Evolutionary conservation across 192 early-diverging fungal genomes (phyloP).

Genomic region (Anaeromyces robustus): DNA sequence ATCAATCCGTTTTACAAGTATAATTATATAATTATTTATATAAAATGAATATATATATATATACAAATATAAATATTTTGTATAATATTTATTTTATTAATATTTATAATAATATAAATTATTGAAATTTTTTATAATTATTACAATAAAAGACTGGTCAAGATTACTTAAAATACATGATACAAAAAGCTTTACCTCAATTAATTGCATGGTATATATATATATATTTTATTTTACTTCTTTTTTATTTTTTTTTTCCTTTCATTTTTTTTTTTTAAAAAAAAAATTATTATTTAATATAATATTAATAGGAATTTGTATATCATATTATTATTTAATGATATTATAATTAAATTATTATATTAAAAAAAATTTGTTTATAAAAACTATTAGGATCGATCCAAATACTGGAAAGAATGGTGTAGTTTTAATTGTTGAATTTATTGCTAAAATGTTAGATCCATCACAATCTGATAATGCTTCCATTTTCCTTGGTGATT

Average conservation of each 20-base stretch:
- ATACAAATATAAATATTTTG: no score
- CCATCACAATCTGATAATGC: constrained; percentile 64
- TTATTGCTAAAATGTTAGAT: constrained; percentile 61
- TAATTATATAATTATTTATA: no score
- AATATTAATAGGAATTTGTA: constrained; percentile 18
- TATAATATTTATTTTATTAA: no score
- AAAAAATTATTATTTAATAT: background rate
- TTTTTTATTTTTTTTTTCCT: no score
- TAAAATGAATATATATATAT: no score
- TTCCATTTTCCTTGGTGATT: constrained; percentile 76
- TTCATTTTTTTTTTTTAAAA: no score
- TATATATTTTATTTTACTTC: no score
- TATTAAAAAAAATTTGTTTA: no score
- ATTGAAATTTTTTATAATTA: background rate
- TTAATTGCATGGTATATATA: constrained; percentile 55
- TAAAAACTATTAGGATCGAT: background rate
- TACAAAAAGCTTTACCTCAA: constrained; percentile 59
- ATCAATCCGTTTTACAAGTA: constrained; percentile 66
- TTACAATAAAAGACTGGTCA: constrained; percentile 47
- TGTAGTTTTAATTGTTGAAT: constrained; percentile 61
- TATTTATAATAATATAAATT: no score
- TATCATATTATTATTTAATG: constrained; percentile 16
- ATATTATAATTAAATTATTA: background rate
- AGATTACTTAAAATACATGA: constrained; percentile 61
- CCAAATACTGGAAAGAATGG: constrained; percentile 22